Base-by-base conservation (phyloP, 805 yeast genomes). In the Debaryomyces prosopidis region DNA sequence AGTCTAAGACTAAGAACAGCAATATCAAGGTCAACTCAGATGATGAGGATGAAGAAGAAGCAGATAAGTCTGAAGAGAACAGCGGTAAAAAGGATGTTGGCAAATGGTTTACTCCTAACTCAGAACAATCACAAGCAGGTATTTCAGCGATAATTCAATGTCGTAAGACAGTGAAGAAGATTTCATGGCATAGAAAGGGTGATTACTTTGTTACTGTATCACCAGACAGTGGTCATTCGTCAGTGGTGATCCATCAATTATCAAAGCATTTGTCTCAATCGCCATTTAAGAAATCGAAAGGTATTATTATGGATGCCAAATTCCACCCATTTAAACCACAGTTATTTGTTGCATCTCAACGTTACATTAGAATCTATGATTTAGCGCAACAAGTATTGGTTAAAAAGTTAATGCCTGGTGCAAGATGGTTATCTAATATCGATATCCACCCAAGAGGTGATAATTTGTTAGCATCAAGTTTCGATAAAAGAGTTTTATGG, bases 361-460 rank as follows among this genome's bases (percentile, higher is more conserved):
- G 98, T 61, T 88, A 90, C 55, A 80, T 94, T 52, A 83, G 96
- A 55, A 81, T 94, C 43, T 94, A 94, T 67, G 96, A 94, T 65
- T 78, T 94, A 58, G 81, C 95, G 20, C 87, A 84, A 58, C 99
- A 94, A 73, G 80, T 79, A 17, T 68, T 94, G 53, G 76, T 87
- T 48, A 90, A 89, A 76, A 89, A 90, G 58, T 74, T 94, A 54
- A 70, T 85, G 73, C 98, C 99, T 1, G 98, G 98, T 59, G 97
- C 96, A 1, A 82, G 96, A 67, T 89, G 96, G 96, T 78, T 94
- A 57, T 84, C 96, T 15, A 78, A 84, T 54, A 84, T 94, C 60
- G 98, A 91, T 63, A 85, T 94, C 42, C 98, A 94, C 66, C 97
- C 98, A 47, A 78, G 95, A 53, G 99, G 99, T 45, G 98, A 94